These are phyloP conservation scores for Mycena vitilis DNA, from an alignment of 768 basidiomycete species.

Conservation along the genomic window DNA sequence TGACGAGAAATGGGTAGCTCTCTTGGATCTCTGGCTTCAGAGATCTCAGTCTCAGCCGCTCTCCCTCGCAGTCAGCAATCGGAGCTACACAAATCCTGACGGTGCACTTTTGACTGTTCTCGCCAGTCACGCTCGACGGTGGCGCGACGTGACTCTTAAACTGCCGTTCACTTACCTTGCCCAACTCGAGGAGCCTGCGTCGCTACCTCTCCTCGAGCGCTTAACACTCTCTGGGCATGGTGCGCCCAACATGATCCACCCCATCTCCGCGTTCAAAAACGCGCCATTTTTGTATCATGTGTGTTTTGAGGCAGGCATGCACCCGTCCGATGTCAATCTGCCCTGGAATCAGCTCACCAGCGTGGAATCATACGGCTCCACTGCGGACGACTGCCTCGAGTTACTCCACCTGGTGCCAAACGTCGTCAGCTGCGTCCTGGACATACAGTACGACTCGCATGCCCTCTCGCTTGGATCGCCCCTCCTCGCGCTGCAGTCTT, in stretches of 20 bases:
- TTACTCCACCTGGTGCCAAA: constrained; percentile 7
- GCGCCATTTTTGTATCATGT: constrained; percentile 17
- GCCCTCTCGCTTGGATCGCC: constrained; percentile 6
- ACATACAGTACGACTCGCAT: constrained; percentile 22
- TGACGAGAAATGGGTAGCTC: constrained; percentile 22
- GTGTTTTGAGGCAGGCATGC: constrained; percentile 21
- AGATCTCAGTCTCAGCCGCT: constrained; percentile 20
- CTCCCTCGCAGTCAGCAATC: constrained; percentile 10
- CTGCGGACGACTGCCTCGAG: constrained; percentile 21
- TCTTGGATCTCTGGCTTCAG: constrained; percentile 22
- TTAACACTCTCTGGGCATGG: constrained; percentile 21
- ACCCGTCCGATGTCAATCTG: constrained; percentile 19
- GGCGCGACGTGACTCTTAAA: constrained; percentile 15
- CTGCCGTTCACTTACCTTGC: constrained; percentile 23
- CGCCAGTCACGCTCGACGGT: constrained; percentile 8
- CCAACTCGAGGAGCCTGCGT: background rate
- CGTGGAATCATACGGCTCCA: constrained; percentile 22
- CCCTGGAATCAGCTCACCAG: constrained; percentile 21
- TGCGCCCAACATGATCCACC: constrained; percentile 24
- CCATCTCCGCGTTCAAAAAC: constrained; percentile 22
- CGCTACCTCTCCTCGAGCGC: constrained; percentile 20
- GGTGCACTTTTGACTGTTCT: constrained; percentile 9
- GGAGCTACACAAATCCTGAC: constrained; percentile 22
- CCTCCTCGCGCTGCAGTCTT: constrained; percentile 8
- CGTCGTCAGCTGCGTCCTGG: constrained; percentile 11